Conservation (phyloP, 805 yeast species). For the Kregervanrija delftensis region DNA sequence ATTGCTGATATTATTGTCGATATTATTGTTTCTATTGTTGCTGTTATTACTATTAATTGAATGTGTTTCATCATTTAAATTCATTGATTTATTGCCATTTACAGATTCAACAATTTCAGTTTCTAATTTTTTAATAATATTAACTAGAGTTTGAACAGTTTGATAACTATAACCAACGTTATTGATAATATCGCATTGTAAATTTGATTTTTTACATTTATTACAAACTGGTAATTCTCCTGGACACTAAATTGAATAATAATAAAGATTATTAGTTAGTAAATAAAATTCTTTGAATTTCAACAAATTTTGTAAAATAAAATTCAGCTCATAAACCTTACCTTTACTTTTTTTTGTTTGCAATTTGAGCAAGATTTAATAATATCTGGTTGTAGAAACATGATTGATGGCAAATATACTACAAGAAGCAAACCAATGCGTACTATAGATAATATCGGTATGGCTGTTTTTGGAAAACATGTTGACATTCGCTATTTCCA, state of each 20-base stretch:
- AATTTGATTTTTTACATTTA: conserved; percentile 13
- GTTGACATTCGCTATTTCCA: too few relatives aligned
- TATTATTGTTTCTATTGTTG: too few relatives aligned
- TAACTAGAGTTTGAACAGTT: conserved; percentile 14
- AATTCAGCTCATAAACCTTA: conserved; percentile 6
- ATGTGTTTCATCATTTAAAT: too few relatives aligned
- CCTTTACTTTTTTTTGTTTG: conserved; percentile 19
- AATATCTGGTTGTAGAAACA: conserved; percentile 12
- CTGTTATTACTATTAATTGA: too few relatives aligned
- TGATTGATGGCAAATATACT: neutral
- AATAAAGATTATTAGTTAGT: neutral
- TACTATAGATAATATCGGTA: too few relatives aligned
- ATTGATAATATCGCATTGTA: conserved; percentile 15
- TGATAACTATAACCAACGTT: conserved; percentile 17
- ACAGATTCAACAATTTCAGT: conserved; percentile 3
- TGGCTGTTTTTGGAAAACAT: too few relatives aligned
- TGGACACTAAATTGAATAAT: conserved; percentile 12
- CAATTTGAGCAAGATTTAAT: conserved; percentile 18
- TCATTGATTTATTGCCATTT: too few relatives aligned
- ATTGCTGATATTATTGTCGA: too few relatives aligned
- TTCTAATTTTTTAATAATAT: conserved; percentile 12
- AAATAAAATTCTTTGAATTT: too few relatives aligned
- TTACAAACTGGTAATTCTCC: conserved; percentile 18
- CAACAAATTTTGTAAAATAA: neutral
- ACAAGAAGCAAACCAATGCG: neutral